Base-by-base conservation (phyloP, 2,329 filamentous ascomycete species). In the Penicillium janthinellum region DNA sequence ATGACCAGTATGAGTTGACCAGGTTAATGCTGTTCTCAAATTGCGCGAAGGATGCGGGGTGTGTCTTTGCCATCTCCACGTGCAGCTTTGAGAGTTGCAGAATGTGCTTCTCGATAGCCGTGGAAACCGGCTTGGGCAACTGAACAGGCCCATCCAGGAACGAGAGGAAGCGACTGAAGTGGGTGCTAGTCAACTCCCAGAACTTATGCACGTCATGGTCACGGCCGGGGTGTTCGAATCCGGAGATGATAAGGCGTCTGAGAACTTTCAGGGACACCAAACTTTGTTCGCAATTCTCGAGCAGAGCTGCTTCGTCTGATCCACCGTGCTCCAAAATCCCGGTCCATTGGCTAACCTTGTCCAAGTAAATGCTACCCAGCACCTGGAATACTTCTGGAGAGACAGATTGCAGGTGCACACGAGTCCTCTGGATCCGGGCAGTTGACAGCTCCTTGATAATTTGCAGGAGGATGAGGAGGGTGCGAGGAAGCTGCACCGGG, bases 1-100 rank as follows among this genome's bases (percentile, higher is more conserved):
- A 80, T 34, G 85, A 84, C 94, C 95, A 98, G 75, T 98, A 98
- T 15, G 90, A 88, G 65, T 86, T 86, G 1, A 91, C 88, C 25
- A 98, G 84, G 15, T 87, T 82, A 15, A 96, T 79, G 2, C 91
- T 92, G 69, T 91, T 88, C 1, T 92, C 91, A 6, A 99, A 83
- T 12, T 91, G 82, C 0, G 89, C 88, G 75, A 97, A 98, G 56
- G 92, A 90, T 3, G 90, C 88, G 1, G 93, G 88, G 73, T 96
- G 92, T 5, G 82, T 79, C 52, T 86, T 86, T 1, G 91, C 87
- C 88, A 98, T 94, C 57, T 92, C 88, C 41, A 96, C 83, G 73
- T 98, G 95, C 3, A 99, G 81, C 76, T 98, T 99, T 3, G 93
- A 88, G 52, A 98, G 88, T 71, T 98, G 93, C 44, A 97, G 78